These are phyloP conservation scores for Phyllosticta citribraziliensis DNA, from an alignment of 2,329 filamentous ascomycete genomes.

Conservation along the genomic window DNA sequence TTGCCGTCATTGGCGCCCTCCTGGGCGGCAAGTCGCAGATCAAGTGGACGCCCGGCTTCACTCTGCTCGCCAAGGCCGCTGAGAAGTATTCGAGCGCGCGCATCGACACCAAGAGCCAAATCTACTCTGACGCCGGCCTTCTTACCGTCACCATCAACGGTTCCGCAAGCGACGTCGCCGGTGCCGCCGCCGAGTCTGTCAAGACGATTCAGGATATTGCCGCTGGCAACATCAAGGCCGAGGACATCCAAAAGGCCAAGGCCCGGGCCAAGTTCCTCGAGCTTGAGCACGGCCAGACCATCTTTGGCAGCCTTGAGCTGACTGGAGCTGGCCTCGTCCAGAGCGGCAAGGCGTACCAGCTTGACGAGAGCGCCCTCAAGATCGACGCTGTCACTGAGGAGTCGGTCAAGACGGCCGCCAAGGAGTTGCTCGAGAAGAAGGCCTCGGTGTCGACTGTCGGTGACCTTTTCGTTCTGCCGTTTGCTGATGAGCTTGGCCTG, in stretches of 20 bases:
- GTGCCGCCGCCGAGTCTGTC: constrained; percentile 65
- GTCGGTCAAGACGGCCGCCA: constrained; percentile 75
- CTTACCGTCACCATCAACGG: constrained; percentile 75
- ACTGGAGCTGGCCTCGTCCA: constrained; percentile 78
- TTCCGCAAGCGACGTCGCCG: constrained; percentile 59
- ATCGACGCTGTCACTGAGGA: constrained; percentile 75
- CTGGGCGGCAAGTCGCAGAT: constrained; percentile 84
- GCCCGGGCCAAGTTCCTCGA: constrained; percentile 90
- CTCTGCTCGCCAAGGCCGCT: constrained; percentile 72
- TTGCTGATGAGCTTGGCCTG: constrained; percentile 86
- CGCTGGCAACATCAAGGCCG: constrained; percentile 63
- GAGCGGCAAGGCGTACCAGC: constrained; percentile 72
- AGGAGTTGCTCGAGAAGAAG: constrained; percentile 78
- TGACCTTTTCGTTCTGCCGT: constrained; percentile 84
- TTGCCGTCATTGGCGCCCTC: constrained; percentile 75
- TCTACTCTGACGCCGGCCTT: constrained; percentile 92
- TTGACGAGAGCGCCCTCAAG: constrained; percentile 66
- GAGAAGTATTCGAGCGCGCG: constrained; percentile 55
- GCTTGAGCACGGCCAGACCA: constrained; percentile 70
- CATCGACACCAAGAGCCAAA: constrained; percentile 64
- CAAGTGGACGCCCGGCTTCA: constrained; percentile 95
- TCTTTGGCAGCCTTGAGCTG: constrained; percentile 66
- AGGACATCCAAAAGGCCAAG: constrained; percentile 84
- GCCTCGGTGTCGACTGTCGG: constrained; percentile 83
- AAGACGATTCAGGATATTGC: constrained; percentile 75